Evolutionary conservation across 2,329 filamentous ascomycete genomes (phyloP), one percentile per base, ranked within the genome.

Genomic region (Colletotrichum tofieldiae): DNA sequence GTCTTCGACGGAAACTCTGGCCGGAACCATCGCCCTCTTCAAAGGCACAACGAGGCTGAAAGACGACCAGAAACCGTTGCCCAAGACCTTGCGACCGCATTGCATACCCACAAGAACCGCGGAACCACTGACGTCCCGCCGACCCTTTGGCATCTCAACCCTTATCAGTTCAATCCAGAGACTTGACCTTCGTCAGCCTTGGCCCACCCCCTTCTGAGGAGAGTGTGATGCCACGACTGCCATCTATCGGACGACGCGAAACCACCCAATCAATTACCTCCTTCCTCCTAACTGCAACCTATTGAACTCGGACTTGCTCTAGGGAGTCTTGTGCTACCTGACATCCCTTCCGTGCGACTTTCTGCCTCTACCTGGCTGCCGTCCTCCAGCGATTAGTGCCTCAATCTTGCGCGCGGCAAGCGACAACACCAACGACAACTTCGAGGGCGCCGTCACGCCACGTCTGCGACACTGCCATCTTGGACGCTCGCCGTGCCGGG

Each of bases 201-300:
- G 69, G 69, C 69, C 65, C 60, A 65, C 65, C 70, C 65, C 69
- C 60, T 70, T 72, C 52, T 58, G 43, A 63, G 26, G 58, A 47
- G 37, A 39, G 45, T 55, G 68, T 72, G 65, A 45, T 63, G 47
- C 54, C 49, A 71, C 49, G 32, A 66, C 55, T 62, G 47, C 55
- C 37, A 60, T 71, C 56, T 55, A 43, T 73, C 56, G 41, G 61
- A 73, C 71, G 56, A 67, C 37, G 56, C 67, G 37, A 71, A 71
- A 67, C 35, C 41, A 49, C 60, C 67, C 49, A 71, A 73, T 62
- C 67, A 70, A 29, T 37, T 35, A 35, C 60, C 55, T n/a, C 41
- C 56, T 55, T 29, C 37, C 51, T 61, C 35, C 41, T 7, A 39
- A 39, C 29, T 16, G 12, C 41, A 61, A 39, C 29, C 67, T 59